Evolutionary conservation across 2,329 filamentous ascomycete species (phyloP).

Genomic region (Coniochaeta sp.): DNA sequence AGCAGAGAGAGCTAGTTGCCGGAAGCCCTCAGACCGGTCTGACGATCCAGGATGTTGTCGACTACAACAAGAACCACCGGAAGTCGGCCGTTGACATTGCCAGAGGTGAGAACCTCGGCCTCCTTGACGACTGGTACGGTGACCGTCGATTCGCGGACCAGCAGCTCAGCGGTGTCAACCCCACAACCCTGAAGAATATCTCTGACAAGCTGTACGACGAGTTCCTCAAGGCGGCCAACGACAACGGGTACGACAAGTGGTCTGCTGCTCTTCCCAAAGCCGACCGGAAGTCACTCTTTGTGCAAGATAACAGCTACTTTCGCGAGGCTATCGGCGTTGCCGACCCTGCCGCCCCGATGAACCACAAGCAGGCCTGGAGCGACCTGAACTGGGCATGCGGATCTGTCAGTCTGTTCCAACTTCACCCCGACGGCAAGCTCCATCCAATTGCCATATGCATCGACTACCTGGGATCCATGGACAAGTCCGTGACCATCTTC

Average conservation of each 20-base stretch:
- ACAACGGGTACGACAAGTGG: conserved; percentile 24
- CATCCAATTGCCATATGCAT: conserved; percentile 41
- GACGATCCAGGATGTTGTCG: conserved; percentile 22
- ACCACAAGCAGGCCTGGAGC: conserved; percentile 19
- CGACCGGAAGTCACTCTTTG: conserved; percentile 25
- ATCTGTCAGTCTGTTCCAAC: conserved; percentile 34
- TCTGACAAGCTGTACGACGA: conserved; percentile 22
- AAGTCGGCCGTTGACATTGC: conserved; percentile 27
- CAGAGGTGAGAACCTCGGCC: conserved; percentile 24
- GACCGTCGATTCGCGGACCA: conserved; percentile 38
- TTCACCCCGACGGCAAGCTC: conserved; percentile 34
- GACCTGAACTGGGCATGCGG: conserved; percentile 29
- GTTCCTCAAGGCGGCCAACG: conserved; percentile 26
- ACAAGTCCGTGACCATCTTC: conserved; percentile 40
- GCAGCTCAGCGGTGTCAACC: conserved; percentile 35
- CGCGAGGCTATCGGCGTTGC: conserved; percentile 26
- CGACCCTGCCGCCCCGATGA: conserved; percentile 17
- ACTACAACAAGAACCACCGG: conserved; percentile 27
- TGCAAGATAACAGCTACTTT: conserved; percentile 38
- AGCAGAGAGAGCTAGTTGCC: conserved; percentile 16
- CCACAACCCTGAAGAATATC: conserved; percentile 35
- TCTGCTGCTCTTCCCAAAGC: conserved; percentile 19
- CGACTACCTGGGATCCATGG: conserved; percentile 35
- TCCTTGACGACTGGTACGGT: conserved; percentile 32
- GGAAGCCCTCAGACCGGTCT: conserved; percentile 21